Evolutionary conservation across 2,329 filamentous ascomycete species (phyloP).

Genomic region (Ascochyta fabae): DNA sequence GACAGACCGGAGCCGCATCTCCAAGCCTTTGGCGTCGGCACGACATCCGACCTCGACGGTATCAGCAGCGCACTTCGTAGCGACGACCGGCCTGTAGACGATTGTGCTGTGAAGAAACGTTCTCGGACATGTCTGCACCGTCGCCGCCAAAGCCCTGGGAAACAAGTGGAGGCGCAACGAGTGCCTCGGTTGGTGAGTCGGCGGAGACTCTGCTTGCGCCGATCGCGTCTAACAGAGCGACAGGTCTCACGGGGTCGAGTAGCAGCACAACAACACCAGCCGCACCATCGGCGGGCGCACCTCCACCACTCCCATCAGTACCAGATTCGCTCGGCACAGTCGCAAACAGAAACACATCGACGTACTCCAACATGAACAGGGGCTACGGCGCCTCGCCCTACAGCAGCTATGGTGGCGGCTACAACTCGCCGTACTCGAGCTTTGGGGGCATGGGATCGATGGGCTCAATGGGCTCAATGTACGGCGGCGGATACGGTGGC

Average conservation of each 20-base stretch:
- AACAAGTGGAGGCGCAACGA: slow-evolving; percentile 68
- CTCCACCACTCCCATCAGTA: slow-evolving; percentile 79
- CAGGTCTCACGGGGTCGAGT: slow-evolving; percentile 44
- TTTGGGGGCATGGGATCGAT: slow-evolving; percentile 55
- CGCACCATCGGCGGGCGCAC: slow-evolving; percentile 47
- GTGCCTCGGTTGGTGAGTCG: slow-evolving; percentile 48
- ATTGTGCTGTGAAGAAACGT: slow-evolving; percentile 32
- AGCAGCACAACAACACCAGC: slow-evolving; percentile 54
- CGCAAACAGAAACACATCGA: slow-evolving; percentile 86
- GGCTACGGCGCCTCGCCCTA: slow-evolving; percentile 58
- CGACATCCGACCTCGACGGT: slow-evolving; percentile 19
- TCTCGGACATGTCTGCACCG: slow-evolving; percentile 60
- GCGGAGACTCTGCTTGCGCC: slow-evolving; percentile 18
- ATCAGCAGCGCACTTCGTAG: slow-evolving; percentile 16
- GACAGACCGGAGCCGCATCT: slow-evolving; percentile 19
- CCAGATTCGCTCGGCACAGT: slow-evolving; percentile 78
- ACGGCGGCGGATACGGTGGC: slow-evolving; percentile 53
- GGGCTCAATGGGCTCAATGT: slow-evolving; percentile 21
- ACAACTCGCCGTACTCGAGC: slow-evolving; percentile 62
- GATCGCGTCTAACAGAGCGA: slow-evolving; percentile 31
- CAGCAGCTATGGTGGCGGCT: slow-evolving; percentile 53
- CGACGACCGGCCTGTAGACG: slow-evolving; percentile 23
- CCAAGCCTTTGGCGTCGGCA: slow-evolving; percentile 19
- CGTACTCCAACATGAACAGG: slow-evolving; percentile 72
- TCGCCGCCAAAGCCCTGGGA: slow-evolving; percentile 99